phyloP scores from a whole-genome alignment of 179 eudicot species.

The Spinacia oleracea region DNA sequence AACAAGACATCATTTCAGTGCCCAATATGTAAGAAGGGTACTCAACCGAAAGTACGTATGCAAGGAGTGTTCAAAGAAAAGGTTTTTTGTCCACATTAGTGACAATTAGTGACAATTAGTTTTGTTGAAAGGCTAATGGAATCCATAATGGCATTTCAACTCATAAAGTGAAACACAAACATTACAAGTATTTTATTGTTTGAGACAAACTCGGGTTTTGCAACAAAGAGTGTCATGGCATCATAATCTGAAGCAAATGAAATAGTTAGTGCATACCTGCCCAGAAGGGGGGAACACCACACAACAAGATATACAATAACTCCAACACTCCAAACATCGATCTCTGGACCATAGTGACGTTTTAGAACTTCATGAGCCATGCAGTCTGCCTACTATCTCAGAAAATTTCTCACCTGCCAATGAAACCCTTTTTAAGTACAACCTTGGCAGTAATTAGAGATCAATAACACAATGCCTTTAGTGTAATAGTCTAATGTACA shows the following conservation, averaged over 20 bases:
- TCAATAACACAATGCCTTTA: neutral
- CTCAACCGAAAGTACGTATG: conserved; percentile 92
- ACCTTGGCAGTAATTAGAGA: neutral
- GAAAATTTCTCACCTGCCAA: conserved; percentile 59
- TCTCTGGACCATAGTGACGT: conserved; percentile 74
- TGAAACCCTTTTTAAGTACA: conserved; percentile 8
- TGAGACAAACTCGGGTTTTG: neutral
- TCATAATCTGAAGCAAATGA: neutral
- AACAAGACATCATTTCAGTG: neutral
- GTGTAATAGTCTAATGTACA: neutral
- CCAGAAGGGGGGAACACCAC: conserved; percentile 91
- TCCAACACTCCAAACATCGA: conserved; percentile 83
- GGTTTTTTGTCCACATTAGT: conserved; percentile 78
- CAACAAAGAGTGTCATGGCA: neutral
- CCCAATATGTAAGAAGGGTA: conserved; percentile 17
- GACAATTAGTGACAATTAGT: conserved; percentile 67
- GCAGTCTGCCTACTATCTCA: conserved; percentile 89
- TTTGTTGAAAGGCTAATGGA: conserved; percentile 79
- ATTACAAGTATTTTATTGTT: too few species aligned
- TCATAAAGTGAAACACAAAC: conserved; percentile 36
- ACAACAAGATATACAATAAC: conserved; percentile 69
- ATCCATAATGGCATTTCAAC: conserved; percentile 77
- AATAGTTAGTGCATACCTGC: conserved; percentile 49
- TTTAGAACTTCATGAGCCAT: conserved; percentile 90
- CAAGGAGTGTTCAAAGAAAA: conserved; percentile 82